Evolutionary conservation across 345 rosid genomes (phyloP), one percentile per base, ranked within the genome.

Genomic region (Durio zibethinus): DNA sequence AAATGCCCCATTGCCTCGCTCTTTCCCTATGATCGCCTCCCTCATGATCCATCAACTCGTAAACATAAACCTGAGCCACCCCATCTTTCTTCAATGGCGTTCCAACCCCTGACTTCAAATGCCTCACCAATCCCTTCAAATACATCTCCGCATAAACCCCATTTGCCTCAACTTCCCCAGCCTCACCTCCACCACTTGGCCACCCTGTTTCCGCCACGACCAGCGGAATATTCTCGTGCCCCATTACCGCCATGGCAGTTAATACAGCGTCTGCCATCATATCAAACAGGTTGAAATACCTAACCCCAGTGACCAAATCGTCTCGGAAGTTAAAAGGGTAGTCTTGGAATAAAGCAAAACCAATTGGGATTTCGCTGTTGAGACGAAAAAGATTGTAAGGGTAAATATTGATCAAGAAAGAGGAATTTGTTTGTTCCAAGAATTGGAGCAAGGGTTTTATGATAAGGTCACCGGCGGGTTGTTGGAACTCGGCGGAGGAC

Each of bases 161-260:
- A 1, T 88, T 90, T 6, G 99, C 99, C 16, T 95, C 98, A 7
- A 88, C 86, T 83, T 95, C 99, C 9, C 80, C 61, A 0, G 73
- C 74, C 15, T 90, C 95, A 0, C 78, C 79, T 12, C 91, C 90
- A 0, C 92, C 85, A 83, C 93, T 89, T 38, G 99, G 98, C 98
- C 99, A 95, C 1, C 99, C 99, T 0, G 98, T 95, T 82, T 95
- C 96, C 7, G 97, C 90, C 68, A 95, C 96, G 0, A 95, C 23
- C n/a, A 95, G 61, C 0, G 93, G 99, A 7, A 90, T 76, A 64
- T 84, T 90, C 93, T 89, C 91, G 63, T 92, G 89, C 1, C 99
- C 99, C 4, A 89, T 87, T 0, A 93, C 94, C 6, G 93, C 94
- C 89, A 95, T 85, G 1, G 98, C 86, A 0, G 87, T 83, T 2